These are phyloP conservation scores for Aspergillus homomorphus DNA, from an alignment of 495 filamentous ascomycete genomes.

Conservation along the genomic window DNA sequence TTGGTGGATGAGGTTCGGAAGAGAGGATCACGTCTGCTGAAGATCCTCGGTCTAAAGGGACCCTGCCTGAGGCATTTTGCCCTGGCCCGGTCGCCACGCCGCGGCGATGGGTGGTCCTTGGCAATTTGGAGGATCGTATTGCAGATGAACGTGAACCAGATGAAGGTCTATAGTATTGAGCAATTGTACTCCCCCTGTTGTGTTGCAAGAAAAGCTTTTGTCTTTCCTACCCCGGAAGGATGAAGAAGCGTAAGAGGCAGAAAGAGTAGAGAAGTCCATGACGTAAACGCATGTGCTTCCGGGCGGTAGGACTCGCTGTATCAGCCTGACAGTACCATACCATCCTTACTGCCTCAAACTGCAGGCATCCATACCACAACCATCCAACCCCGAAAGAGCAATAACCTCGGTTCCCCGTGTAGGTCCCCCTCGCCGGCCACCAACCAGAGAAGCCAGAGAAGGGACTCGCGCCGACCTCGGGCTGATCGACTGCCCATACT, in stretches of 20 bases:
- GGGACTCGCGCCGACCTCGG: no score
- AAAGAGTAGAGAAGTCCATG: constrained; percentile 12
- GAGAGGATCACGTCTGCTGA: constrained; percentile 36
- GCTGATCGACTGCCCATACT: no score
- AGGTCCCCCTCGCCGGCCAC: no score
- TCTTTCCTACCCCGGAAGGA: not conserved
- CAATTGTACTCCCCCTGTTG: not conserved
- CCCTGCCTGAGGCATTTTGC: constrained; percentile 14
- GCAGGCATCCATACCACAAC: constrained; percentile 3
- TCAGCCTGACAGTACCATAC: not conserved
- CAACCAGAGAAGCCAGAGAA: no score
- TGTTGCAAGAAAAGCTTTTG: not conserved
- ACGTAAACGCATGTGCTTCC: constrained; percentile 32
- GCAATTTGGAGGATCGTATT: not conserved
- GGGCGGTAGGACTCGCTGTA: no score
- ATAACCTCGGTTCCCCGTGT: not conserved
- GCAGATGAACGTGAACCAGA: no score
- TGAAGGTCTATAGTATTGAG: no score
- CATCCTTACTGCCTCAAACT: not conserved
- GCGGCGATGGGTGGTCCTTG: not conserved
- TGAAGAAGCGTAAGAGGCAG: not conserved
- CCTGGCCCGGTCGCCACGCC: constrained; percentile 3
- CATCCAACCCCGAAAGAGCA: not conserved
- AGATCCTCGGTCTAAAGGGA: constrained; percentile 47
- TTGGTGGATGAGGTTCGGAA: constrained; percentile 32